These are phyloP conservation scores for Botrytis cinerea DNA, from an alignment of 2,329 filamentous ascomycete genomes.

Conservation along the genomic window DNA sequence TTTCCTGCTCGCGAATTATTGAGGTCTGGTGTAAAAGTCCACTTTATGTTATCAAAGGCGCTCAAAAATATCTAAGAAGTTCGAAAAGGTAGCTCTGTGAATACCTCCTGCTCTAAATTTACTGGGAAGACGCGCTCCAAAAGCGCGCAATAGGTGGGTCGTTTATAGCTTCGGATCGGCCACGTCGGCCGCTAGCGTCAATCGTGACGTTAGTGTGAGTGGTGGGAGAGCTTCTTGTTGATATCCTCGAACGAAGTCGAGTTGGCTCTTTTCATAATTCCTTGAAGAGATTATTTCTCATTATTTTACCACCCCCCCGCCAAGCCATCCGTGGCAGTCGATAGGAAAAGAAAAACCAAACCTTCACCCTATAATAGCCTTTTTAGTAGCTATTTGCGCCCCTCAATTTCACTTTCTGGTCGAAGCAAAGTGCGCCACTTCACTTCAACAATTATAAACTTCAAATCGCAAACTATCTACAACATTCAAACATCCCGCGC, in stretches of 20 bases:
- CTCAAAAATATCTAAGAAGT: not conserved
- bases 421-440: slow-evolving; percentile 35
- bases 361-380: not conserved
- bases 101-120: slow-evolving; percentile 9
- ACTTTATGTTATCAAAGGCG: not conserved
- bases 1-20: not conserved
- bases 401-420: slow-evolving; percentile 33
- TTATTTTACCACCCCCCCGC: slow-evolving; percentile 5
- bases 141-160: slow-evolving; percentile 25
- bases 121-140: slow-evolving; percentile 22
- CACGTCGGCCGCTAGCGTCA: slow-evolving; percentile 18
- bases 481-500: slow-evolving; percentile 8
- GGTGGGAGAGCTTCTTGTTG: slow-evolving; percentile 18
- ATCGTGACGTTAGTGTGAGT: slow-evolving; percentile 13
- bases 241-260: slow-evolving; percentile 5
- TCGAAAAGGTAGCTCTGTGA: not conserved
- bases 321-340: not conserved
- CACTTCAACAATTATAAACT: slow-evolving; percentile 25
- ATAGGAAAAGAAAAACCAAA: not conserved
- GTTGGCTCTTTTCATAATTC: not conserved
- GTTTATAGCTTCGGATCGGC: slow-evolving; percentile 28
- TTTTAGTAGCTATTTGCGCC: not conserved
- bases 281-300: slow-evolving; percentile 22
- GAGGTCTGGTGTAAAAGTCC: not conserved
- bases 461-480: slow-evolving; percentile 24